phyloP scores from a whole-genome alignment of 441 rosid species.

The Brassica balearica region DNA sequence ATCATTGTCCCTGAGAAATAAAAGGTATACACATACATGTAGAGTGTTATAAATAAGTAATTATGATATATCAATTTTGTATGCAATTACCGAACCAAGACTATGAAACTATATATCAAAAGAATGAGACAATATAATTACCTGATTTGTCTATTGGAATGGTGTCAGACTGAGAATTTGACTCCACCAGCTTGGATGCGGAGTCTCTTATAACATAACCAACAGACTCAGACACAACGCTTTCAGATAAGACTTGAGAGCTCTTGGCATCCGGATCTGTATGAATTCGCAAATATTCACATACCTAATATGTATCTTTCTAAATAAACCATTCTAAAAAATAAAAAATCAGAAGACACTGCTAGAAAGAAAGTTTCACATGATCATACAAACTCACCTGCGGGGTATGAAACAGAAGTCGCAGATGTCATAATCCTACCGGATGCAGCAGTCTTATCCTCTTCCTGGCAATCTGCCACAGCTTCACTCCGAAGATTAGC shows the following conservation, averaged over 20 bases:
- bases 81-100: not conserved
- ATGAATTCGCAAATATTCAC: not conserved
- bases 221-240: constrained; percentile 38
- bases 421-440: no score
- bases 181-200: constrained; percentile 11
- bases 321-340: no score
- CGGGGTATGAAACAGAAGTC: no score
- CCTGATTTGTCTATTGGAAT: constrained; percentile 51
- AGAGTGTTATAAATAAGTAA: not conserved
- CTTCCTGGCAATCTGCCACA: no score
- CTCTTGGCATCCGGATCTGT: not conserved
- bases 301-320: no score
- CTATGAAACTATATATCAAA: constrained; percentile 7
- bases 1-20: constrained; percentile 38
- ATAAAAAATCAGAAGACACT: no score
- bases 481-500: no score
- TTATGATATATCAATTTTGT: constrained; percentile 35
- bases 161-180: constrained; percentile 46
- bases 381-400: no score
- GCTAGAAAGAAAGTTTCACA: no score
- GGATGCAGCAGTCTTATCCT: no score
- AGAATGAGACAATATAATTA: constrained; percentile 41
- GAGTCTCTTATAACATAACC: constrained; percentile 29
- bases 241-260: constrained; percentile 23
- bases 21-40: not conserved